phyloP scores from a whole-genome alignment of 2,329 filamentous ascomycete genomes.

The Thielaviopsis punctulata region DNA sequence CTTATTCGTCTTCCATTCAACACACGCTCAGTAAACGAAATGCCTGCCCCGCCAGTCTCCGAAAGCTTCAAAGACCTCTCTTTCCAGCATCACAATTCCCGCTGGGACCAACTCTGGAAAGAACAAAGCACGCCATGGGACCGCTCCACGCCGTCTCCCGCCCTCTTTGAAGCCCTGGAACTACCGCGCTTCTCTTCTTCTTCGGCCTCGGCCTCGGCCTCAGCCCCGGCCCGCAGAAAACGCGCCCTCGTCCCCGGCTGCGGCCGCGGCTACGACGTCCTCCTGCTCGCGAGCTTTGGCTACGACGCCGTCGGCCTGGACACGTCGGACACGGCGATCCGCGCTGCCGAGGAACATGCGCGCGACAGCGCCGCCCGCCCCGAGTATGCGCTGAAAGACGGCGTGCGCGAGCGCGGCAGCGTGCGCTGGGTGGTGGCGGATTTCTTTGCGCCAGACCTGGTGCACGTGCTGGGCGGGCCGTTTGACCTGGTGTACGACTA shows the following conservation, averaged over 20 bases:
- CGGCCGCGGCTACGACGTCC: constrained; percentile 65
- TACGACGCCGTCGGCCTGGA: constrained; percentile 68
- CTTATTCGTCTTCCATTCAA: neutral
- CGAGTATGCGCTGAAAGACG: constrained; percentile 26
- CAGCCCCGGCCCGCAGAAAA: constrained; percentile 27
- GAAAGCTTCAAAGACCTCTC: neutral
- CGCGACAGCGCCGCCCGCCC: constrained; percentile 22
- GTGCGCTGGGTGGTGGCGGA: constrained; percentile 43
- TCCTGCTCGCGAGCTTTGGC: constrained; percentile 55
- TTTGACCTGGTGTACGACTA: constrained; percentile 55
- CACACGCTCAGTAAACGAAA: neutral
- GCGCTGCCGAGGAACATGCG: constrained; percentile 26
- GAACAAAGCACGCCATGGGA: constrained; percentile 36
- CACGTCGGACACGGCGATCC: constrained; percentile 31
- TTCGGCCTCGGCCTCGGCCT: constrained; percentile 44
- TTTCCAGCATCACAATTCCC: constrained; percentile 18
- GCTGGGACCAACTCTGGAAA: constrained; percentile 33
- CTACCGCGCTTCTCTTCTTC: constrained; percentile 14
- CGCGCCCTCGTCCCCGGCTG: constrained; percentile 62
- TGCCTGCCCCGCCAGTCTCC: neutral
- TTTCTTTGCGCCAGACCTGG: constrained; percentile 48
- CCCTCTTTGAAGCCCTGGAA: constrained; percentile 34
- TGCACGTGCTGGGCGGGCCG: constrained; percentile 24
- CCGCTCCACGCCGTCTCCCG: constrained; percentile 33
- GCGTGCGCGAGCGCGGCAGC: constrained; percentile 27